Base-by-base conservation (phyloP, 2,329 filamentous ascomycete species). In the Cladobotryum protrusum region DNA sequence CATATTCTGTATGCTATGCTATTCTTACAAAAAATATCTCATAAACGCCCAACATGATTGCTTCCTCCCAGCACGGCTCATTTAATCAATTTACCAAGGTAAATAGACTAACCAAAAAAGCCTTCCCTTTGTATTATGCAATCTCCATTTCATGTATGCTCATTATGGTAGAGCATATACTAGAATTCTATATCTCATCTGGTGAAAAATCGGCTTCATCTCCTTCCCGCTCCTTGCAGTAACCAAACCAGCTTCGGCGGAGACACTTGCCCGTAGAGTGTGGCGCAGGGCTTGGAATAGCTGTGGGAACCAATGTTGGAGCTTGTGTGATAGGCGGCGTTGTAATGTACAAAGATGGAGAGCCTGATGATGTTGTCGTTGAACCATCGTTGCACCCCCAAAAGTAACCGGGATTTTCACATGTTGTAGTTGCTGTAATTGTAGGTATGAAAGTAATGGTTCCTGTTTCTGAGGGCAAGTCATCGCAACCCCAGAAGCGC, bases 401-500 rank as follows among this genome's bases (percentile, higher is more conserved):
- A 59, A 82, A 78, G 41, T 68, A 63, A 6, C 80, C 79, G 1
- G 79, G 79, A 3, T 71, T 75, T 45, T 72, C 58, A 56, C 79
- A 82, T 5, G 65, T 67, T 0, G 63, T 63, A 5, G 68, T 69
- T 0, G 5, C 67, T 69, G 0, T 70, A 52, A 0, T 58, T 57
- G 50, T 59, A 9, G 60, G 57, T 12, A 3, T 43, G 33, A 37
- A 39, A 8, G 59, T 62, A 5, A 56, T 61, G 2, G 59, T 56
- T 8, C 58, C 53, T 8, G 61, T 61, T 48, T 43, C 8, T 43
- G 48, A 17, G 41, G 39, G n/a, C 32, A 49, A 17, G 37, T 57
- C 43, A 56, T 60, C 15, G 57, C 79, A 82, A 4, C 79, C 79
- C 73, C 76, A 81, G 61, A 82, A 78, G 42, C 69, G 63, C 4